Evolutionary conservation across 805 yeast genomes (phyloP), one percentile per base, ranked within the genome.

Genomic region (Brettanomyces anomalus): DNA sequence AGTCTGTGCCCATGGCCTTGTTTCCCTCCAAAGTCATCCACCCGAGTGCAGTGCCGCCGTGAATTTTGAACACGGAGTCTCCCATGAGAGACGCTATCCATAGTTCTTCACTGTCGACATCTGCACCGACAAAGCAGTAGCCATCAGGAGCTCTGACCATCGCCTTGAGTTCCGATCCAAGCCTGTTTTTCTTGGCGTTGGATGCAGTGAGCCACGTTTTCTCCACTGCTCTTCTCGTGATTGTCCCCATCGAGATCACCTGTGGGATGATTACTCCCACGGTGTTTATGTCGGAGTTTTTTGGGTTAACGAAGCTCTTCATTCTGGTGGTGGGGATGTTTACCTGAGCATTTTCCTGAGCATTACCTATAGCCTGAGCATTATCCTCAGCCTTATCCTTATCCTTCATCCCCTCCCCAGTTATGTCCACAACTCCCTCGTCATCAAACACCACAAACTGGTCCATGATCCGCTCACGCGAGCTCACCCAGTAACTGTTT

Each of bases 1-100:
- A 65, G 64, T 93, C 99, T 0, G 99, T 94, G 4, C 93, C 94
- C 43, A 84, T 90, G 44, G 67, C 70, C 63, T 93, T 93, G 4
- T 90, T 79, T 16, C 99, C 99, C 66, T 93, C 99, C 43, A 93
- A 70, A 2, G 97, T 89, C 99, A 93, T 94, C 98, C 98, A 94
- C 0, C 97, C 97, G 43, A 94, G 74, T 0, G 97, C 95, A 0
- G 97, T 87, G 13, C 94, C 94, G 5, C 98, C 99, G 60, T 93
- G 99, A 19, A 85, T 66, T 30, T 81, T 77, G 62, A 90, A 86
- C 41, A 81, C 76, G 0, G 97, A 81, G 58, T 93, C 99, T 3
- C 98, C 97, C 28, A 90, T 80, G 19, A 94, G 65, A 16, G 96
- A 84, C 0, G 98, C 98, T 51, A 93, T 93, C 99, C 99, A 93